Evolutionary conservation across 805 yeast species (phyloP).

Genomic region (Teunomyces lycoperdinae): DNA sequence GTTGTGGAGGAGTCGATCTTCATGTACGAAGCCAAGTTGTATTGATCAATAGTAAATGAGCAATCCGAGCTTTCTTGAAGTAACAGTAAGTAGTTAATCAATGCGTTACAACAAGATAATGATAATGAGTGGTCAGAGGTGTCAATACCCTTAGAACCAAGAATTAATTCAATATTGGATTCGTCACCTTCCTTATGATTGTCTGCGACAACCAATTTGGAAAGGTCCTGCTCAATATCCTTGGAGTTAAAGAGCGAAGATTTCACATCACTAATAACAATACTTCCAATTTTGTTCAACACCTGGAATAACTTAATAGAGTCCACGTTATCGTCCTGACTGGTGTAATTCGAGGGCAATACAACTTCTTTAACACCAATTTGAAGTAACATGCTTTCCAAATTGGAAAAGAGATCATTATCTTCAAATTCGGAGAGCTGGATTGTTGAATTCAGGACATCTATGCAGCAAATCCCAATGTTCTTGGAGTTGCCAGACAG

Average conservation of each 20-base stretch:
- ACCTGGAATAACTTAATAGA: conserved; percentile 64
- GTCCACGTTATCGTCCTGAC: conserved; percentile 47
- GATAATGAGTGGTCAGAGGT: conserved; percentile 48
- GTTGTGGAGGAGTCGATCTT: conserved; percentile 88
- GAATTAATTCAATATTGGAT: conserved; percentile 35
- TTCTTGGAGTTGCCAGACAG: conserved; percentile 41
- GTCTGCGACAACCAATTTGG: conserved; percentile 52
- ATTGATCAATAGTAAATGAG: conserved; percentile 55
- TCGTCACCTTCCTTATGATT: conserved; percentile 25
- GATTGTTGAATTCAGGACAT: conserved; percentile 61
- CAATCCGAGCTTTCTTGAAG: conserved; percentile 58
- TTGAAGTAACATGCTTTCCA: conserved; percentile 85
- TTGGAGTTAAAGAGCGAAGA: conserved; percentile 56
- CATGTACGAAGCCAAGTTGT: conserved; percentile 79
- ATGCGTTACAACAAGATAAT: conserved; percentile 62
- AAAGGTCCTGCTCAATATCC: conserved; percentile 75
- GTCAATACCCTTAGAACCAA: conserved; percentile 54
- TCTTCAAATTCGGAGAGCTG: conserved; percentile 81
- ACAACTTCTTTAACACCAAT: conserved; percentile 85
- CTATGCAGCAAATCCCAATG: conserved; percentile 79
- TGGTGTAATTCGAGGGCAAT: conserved; percentile 45
- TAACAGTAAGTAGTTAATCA: conserved; percentile 65
- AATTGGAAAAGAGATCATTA: conserved; percentile 69
- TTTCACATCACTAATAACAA: conserved; percentile 62
- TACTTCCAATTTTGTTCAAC: conserved; percentile 69